Conservation (phyloP, 805 yeast genomes). For the Torulaspora franciscae region DNA sequence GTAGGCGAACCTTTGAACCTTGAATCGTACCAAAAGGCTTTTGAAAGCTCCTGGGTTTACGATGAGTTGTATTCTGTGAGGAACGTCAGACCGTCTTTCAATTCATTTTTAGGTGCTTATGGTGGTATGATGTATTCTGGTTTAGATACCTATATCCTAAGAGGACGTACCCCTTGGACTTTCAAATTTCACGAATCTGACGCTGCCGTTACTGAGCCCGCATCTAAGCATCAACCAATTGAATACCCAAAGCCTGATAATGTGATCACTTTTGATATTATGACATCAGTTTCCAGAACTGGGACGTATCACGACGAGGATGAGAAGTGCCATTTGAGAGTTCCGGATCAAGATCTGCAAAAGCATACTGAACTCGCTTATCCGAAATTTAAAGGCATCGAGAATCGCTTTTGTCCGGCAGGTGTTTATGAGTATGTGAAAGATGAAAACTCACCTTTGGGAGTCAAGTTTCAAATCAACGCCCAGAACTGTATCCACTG, state of each 20-base stretch:
- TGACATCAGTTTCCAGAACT: constrained; percentile 93
- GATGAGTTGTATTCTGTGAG: constrained; percentile 81
- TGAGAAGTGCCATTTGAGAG: constrained; percentile 80
- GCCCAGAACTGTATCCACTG: constrained; percentile 98
- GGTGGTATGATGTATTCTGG: constrained; percentile 88
- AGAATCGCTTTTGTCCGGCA: constrained; percentile 93
- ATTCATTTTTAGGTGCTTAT: constrained; percentile 62
- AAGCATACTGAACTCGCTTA: constrained; percentile 65
- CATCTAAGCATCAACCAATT: constrained; percentile 61
- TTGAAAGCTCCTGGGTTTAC: constrained; percentile 77
- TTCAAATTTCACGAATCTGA: constrained; percentile 66
- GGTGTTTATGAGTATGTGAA: constrained; percentile 91
- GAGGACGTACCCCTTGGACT: constrained; percentile 87
- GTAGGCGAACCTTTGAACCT: constrained; percentile 47
- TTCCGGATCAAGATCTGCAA: constrained; percentile 56
- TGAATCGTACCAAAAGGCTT: constrained; percentile 54
- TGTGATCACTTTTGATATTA: constrained; percentile 80
- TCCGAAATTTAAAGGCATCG: constrained; percentile 81
- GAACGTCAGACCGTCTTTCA: constrained; percentile 89
- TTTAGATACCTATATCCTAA: constrained; percentile 66
- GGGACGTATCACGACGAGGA: constrained; percentile 96
- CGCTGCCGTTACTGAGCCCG: constrained; percentile 63
- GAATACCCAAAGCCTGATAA: constrained; percentile 96
- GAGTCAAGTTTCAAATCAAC: constrained; percentile 87
- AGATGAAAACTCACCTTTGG: constrained; percentile 51